Base-by-base conservation (phyloP, 345 rosid species). In the Rhizophora mangle region DNA sequence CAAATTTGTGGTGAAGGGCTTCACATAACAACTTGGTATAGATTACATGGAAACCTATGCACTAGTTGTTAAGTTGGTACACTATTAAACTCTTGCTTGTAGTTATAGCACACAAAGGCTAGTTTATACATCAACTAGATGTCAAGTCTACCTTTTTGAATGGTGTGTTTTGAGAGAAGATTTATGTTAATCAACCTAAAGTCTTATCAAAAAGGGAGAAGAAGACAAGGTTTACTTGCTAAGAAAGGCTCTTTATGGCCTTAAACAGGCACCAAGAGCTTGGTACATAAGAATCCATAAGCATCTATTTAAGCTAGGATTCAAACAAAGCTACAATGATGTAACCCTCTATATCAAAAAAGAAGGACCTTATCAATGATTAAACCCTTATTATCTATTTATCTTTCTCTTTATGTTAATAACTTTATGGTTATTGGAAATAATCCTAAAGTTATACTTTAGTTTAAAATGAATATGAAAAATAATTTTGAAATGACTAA, bases 371-470 rank as follows among this genome's bases (percentile, higher is more conserved):
- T 2, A 30, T 11, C 4, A n/a, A n/a, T n/a, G n/a, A n/a, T n/a
- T n/a, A n/a, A n/a, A n/a, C n/a, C n/a, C n/a, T n/a, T n/a, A n/a
- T n/a, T n/a, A n/a, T n/a, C 11, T 1, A 2, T 59, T 1, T 9
- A 10, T 59, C 7, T 59, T 30, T 59, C 8, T 1, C 6, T 59
- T 0, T 18, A 59, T 6, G 5, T 59, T 8, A 8, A 59, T 59
- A 22, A 30, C 37, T 26, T 20, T 3, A 15, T 53, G 1, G 1
- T 53, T 1, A 53, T 9, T 53, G 1, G 26, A 8, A 16, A 20
- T 53, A 6, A 21, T n/a, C 0, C 0, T 0, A 9, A 19, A 3
- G 2, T 53, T 0, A 2, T 53, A 3, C 1, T 1, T 6, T 1
- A 53, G 3, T 53, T 53, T 53, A 53, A 53, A 3, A 0, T 6